Base-by-base conservation (phyloP, 2,329 filamentous ascomycete species). In the Calonectria fujianensis region DNA sequence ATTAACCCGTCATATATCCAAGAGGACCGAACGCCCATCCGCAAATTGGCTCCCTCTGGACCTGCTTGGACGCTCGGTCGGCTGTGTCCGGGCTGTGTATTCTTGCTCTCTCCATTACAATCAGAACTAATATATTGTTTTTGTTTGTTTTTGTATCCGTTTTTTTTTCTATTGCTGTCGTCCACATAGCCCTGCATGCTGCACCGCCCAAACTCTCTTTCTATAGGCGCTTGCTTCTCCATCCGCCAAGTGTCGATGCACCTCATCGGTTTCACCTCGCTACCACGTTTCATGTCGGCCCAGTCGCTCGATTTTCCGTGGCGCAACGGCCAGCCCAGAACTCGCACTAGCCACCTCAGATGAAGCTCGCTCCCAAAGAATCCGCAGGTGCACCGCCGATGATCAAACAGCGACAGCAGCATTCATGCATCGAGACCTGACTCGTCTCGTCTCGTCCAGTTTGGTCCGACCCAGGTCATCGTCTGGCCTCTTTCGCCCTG, bases 381-480 rank as follows among this genome's bases (percentile, higher is more conserved):
- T 41, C 35, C 57, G 37, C 8, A 35, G 61, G 61, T 10, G 61
- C 41, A 27, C 29, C 61, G 20, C 20, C 41, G 39, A 41, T 65
- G 45, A 48, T 48, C 39, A 65, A 65, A 65, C 61, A 27, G 41
- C 31, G 61, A 50, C 27, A 35, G 61, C 61, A 65, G 45, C 61
- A 65, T 31, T 50, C 61, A 65, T 65, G 64, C 64, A 41, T 37
- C 29, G 63, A 61, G 70, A 37, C 61, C 67, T 48, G 67, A 63
- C 72, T 70, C 51, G 72, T 74, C 68, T 61, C 32, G 51, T 70
- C 67, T 70, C 31, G 67, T 52, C 72, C 66, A 45, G 50, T 70
- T 27, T 57, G 59, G 67, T 16, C 66, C 32, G 31, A 31, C 54
- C 54, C 24, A 59, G 32, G n/a, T 51, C 14, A 11, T 39, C 31